phyloP scores from a whole-genome alignment of 768 basidiomycete species.

The Boletus vermiculosoides region DNA sequence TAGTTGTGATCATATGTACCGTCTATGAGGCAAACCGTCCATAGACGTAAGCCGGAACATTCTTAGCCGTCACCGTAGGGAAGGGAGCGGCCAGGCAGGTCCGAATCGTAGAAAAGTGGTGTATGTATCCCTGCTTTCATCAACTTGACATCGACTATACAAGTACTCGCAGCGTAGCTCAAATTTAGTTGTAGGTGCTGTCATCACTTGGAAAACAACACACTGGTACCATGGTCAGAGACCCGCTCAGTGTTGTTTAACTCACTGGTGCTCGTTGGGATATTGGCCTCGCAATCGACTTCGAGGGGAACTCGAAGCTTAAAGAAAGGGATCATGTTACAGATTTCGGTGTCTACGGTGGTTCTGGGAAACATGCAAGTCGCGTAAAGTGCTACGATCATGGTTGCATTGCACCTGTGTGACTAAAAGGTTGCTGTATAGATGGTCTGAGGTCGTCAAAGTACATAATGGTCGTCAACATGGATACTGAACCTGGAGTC shows the following conservation, averaged over 20 bases:
- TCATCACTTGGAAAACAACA: background rate
- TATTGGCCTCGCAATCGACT: background rate
- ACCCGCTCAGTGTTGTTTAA: no score
- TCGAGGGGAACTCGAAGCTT: background rate
- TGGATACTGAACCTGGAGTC: constrained; percentile 17
- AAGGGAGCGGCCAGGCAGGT: background rate
- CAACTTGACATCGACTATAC: background rate
- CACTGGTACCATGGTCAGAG: no score
- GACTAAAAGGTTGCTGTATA: constrained; percentile 6
- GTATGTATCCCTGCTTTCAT: background rate
- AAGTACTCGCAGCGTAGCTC: background rate
- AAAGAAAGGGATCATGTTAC: background rate
- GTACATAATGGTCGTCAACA: constrained; percentile 26
- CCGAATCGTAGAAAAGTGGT: background rate
- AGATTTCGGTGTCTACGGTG: constrained; percentile 2
- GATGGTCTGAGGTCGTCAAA: constrained; percentile 22
- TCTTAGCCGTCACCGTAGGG: no score
- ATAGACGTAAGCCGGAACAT: no score
- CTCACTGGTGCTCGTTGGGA: background rate
- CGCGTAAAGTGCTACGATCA: constrained; percentile 9
- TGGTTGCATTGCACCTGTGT: constrained; percentile 6
- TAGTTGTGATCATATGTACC: no score
- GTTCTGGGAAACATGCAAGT: constrained; percentile 2
- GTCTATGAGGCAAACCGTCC: no score
- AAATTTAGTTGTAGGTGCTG: background rate